These are phyloP conservation scores for Quercus wislizeni DNA, from an alignment of 306 rosid genomes.

Conservation along the genomic window DNA sequence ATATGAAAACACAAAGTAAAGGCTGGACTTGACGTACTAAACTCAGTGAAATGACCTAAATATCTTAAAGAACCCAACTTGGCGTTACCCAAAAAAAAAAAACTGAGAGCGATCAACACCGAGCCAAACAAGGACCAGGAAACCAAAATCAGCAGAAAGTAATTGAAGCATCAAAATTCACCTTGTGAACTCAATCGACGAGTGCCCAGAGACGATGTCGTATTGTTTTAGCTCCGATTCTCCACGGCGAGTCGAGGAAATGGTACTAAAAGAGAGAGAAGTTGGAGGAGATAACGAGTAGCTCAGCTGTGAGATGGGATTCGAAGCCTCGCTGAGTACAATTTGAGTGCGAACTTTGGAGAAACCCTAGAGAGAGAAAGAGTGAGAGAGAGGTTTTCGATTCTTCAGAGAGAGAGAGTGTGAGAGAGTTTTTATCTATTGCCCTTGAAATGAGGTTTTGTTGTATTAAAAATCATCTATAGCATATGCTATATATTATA, in stretches of 20 bases:
- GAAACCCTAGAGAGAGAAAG: conserved; percentile 80
- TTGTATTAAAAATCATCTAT: conserved; percentile 28
- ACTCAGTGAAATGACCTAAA: conserved; percentile 58
- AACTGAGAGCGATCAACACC: conserved; percentile 31
- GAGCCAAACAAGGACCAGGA: conserved; percentile 20
- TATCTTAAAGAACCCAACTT: conserved; percentile 30
- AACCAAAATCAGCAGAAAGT: neutral
- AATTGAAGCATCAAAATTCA: conserved; percentile 8
- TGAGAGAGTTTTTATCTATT: conserved; percentile 36
- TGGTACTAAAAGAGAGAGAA: conserved; percentile 24
- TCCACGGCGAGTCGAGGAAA: conserved; percentile 40
- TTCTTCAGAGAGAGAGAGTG: conserved; percentile 29
- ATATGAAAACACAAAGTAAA: conserved; percentile 35
- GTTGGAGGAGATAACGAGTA: conserved; percentile 7
- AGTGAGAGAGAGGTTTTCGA: conserved; percentile 52
- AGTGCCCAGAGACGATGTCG: conserved; percentile 4
- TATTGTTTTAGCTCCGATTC: conserved; percentile 36
- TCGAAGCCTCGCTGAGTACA: conserved; percentile 28
- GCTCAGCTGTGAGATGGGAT: conserved; percentile 37
- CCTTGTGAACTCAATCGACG: conserved; percentile 15
- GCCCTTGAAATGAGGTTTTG: conserved; percentile 46
- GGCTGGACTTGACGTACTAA: conserved; percentile 60
- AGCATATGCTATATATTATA: conserved; percentile 16
- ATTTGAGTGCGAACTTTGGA: conserved; percentile 54
- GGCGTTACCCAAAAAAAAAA: neutral